Evolutionary conservation across 2,329 filamentous ascomycete genomes (phyloP).

Genomic region (Septoria linicola): DNA sequence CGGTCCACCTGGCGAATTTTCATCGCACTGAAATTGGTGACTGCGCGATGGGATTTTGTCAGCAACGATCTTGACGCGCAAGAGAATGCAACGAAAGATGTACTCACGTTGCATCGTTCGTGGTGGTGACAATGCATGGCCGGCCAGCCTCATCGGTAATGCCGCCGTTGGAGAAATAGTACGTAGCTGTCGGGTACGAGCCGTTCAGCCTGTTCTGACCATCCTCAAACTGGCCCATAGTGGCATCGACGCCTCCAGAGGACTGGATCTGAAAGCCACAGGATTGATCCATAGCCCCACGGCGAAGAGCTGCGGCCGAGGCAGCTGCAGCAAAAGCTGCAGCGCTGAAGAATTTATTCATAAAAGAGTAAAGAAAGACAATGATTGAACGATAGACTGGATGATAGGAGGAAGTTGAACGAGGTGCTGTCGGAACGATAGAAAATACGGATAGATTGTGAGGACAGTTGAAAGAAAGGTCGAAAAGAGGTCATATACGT

Average conservation of each 20-base stretch:
- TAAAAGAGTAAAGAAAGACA: conserved; percentile 14
- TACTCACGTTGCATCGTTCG: conserved; percentile 18
- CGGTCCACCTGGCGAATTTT: conserved; percentile 13
- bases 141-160: conserved; percentile 15
- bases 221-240: conserved; percentile 27
- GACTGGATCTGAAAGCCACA: conserved; percentile 29
- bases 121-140: conserved; percentile 41
- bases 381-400: conserved; percentile 17
- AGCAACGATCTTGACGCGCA: background rate
- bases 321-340: conserved; percentile 22
- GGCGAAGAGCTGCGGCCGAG: conserved; percentile 22
- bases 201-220: conserved; percentile 25
- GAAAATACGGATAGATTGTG: background rate
- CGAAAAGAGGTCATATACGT: conserved; percentile 11
- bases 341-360: conserved; percentile 20
- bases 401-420: conserved; percentile 1
- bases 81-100: background rate
- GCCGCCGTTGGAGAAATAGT: conserved; percentile 22
- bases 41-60: background rate
- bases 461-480: background rate
- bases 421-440: conserved; percentile 1
- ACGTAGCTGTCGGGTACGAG: conserved; percentile 19
- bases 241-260: conserved; percentile 25
- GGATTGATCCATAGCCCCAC: conserved; percentile 12
- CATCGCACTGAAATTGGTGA: conserved; percentile 26